Base-by-base conservation (phyloP, 1,284 basidiomycete species). In the Calocybe gambosa region DNA sequence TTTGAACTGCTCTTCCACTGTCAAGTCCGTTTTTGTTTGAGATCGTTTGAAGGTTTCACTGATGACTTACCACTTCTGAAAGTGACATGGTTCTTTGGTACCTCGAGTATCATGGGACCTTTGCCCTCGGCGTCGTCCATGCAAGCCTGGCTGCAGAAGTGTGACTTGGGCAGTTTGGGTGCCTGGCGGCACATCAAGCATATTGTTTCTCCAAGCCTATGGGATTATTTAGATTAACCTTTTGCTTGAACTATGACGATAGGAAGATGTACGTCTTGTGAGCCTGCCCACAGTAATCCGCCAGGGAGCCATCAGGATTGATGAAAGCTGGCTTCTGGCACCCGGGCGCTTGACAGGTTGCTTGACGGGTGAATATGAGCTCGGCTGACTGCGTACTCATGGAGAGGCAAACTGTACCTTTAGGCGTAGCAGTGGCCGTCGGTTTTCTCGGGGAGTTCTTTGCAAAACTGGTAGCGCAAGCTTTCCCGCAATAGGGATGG, bases 1-100 rank as follows among this genome's bases (percentile, higher is more conserved):
- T 54, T 75, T 78, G 65, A 84, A 84, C 52, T 84, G 82, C 51
- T 78, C 77, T 21, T 69, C 63, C 25, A 82, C 82, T 83, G 48
- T 2, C 42, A 47, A 49, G 39, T 5, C 9, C 9, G 9, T 26
- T 26, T 9, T 26, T 9, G 9, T 26, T 5, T 21, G 35, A 46
- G 50, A 42, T 13, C 18, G 8, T 8, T 15, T 31, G 39, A 20
- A 25, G 38, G 35, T n/a, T 39, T n/a, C n/a, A 18, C n/a, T 21
- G 23, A 45, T 19, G 25, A 60, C 74, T 29, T 56, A 82, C 80
- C 80, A 48, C 72, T 81, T 58, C 69, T 73, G 63, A 82, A 83
- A 0, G 78, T 80, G 20, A 68, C 69, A 58, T 84, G 80, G 13
- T 68, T 70, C 34, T 59, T 61, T 29, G 75, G 78, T n/a, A 83